A percentile compares a stretch with the other conserved stretches of the same genome.
These are phyloP conservation scores for Gracilaria domingensis DNA, from an alignment of 23 red algal species.

Conservation along the genomic window DNA sequence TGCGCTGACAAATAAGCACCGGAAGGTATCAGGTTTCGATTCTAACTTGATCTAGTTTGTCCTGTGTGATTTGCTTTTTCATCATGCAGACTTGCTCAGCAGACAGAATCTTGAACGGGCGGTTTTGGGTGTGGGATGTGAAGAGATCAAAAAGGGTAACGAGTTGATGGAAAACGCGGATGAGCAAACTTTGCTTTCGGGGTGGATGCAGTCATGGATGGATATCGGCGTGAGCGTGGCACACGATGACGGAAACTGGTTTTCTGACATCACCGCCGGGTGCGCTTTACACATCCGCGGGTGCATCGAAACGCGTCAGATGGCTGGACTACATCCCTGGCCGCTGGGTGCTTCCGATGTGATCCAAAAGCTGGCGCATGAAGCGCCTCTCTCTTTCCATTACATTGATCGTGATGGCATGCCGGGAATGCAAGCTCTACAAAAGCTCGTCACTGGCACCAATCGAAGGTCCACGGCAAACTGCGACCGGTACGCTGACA, in stretches of 20 bases:
- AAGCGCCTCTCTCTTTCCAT: constrained; percentile 9
- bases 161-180: not conserved
- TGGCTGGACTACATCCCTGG: constrained; percentile 4
- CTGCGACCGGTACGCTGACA: not conserved
- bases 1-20: too few relatives aligned
- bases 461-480: not conserved
- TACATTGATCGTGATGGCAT: constrained; percentile 17
- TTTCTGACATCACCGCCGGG: not conserved
- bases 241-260: constrained; percentile 4
- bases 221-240: not conserved
- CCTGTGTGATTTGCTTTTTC: not conserved
- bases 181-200: not conserved
- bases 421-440: constrained; percentile 1
- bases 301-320: not conserved
- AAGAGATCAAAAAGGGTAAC: not conserved
- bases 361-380: not conserved
- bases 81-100: constrained; percentile 10
- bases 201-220: constrained; percentile 22
- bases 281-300: constrained; percentile 4
- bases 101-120: not conserved
- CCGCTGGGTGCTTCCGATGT: not conserved
- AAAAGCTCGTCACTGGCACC: not conserved
- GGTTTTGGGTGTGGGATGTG: not conserved
- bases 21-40: not conserved
- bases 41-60: not conserved